These are phyloP conservation scores for Podospora tetraspora DNA, from an alignment of 495 filamentous ascomycete genomes.

Conservation along the genomic window DNA sequence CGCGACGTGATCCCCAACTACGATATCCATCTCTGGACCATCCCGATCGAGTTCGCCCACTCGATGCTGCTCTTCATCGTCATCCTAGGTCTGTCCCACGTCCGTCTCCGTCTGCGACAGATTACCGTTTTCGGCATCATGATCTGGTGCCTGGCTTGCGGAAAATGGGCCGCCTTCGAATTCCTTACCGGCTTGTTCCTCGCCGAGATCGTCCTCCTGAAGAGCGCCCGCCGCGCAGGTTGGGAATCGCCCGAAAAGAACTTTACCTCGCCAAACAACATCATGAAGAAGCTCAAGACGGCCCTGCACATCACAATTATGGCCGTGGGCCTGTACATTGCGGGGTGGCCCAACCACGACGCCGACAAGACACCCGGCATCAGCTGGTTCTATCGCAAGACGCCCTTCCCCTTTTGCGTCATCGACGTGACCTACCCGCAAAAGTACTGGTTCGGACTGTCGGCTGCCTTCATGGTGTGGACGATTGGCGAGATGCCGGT, in stretches of 20 bases:
- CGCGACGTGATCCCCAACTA: constrained; percentile 50
- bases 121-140: constrained; percentile 41
- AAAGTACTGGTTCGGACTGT: constrained; percentile 53
- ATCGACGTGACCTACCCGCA: constrained; percentile 34
- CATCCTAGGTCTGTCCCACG: constrained; percentile 49
- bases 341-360: constrained; percentile 39
- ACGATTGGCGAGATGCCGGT: constrained; percentile 47
- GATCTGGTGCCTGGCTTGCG: constrained; percentile 53
- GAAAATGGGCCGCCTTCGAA: constrained; percentile 55
- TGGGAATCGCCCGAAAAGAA: constrained; percentile 17
- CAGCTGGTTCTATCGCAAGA: constrained; percentile 27
- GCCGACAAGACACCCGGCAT: constrained; percentile 36
- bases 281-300: constrained; percentile 10
- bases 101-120: constrained; percentile 44
- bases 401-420: constrained; percentile 32
- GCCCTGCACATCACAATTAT: constrained; percentile 26
- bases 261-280: background rate
- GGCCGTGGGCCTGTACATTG: constrained; percentile 38
- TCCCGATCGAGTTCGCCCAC: constrained; percentile 59
- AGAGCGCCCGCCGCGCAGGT: constrained; percentile 16
- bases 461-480: constrained; percentile 51
- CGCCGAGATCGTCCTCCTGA: constrained; percentile 49
- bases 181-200: constrained; percentile 57
- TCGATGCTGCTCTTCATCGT: constrained; percentile 59
- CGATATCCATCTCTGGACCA: constrained; percentile 62